Evolutionary conservation across 768 basidiomycete genomes (phyloP).

Genomic region (Pulveroboletus ravenelii): DNA sequence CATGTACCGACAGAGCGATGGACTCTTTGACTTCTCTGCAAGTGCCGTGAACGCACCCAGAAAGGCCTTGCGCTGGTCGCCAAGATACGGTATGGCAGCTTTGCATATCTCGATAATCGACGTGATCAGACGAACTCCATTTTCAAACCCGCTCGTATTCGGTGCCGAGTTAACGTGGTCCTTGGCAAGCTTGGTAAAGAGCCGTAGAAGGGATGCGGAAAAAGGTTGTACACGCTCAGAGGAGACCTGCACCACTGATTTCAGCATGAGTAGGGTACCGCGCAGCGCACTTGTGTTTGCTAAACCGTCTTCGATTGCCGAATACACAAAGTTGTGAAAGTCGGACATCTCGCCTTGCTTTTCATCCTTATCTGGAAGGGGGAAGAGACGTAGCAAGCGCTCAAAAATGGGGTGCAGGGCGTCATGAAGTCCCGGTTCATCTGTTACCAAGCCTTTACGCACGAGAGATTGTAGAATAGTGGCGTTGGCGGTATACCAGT

Average conservation of each 20-base stretch:
- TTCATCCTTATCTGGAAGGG: conserved; percentile 75
- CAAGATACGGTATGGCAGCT: conserved; percentile 70
- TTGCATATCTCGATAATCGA: conserved; percentile 87
- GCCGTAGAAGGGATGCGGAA: conserved; percentile 67
- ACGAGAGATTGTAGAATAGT: conserved; percentile 74
- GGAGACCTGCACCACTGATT: conserved; percentile 73
- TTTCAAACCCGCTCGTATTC: conserved; percentile 48
- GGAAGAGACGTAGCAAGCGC: conserved; percentile 69
- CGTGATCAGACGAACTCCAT: conserved; percentile 59
- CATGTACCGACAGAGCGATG: conserved; percentile 73
- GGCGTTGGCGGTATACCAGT: conserved; percentile 76
- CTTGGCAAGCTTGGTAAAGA: conserved; percentile 80
- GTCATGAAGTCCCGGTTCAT: conserved; percentile 77
- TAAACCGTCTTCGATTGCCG: conserved; percentile 74
- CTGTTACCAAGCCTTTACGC: conserved; percentile 79
- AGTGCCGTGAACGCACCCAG: conserved; percentile 73
- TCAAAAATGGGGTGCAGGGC: conserved; percentile 80
- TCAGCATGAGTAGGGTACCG: conserved; percentile 81
- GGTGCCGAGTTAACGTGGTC: conserved; percentile 70
- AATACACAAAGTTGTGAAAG: conserved; percentile 73
- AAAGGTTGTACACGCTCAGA: conserved; percentile 85
- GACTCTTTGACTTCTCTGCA: conserved; percentile 85
- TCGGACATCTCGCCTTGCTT: conserved; percentile 65
- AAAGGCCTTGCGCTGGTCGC: conserved; percentile 81
- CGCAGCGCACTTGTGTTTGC: conserved; percentile 66